Base-by-base conservation (phyloP, 1,139 yeast species). In the Wickerhamiella infanticola region DNA sequence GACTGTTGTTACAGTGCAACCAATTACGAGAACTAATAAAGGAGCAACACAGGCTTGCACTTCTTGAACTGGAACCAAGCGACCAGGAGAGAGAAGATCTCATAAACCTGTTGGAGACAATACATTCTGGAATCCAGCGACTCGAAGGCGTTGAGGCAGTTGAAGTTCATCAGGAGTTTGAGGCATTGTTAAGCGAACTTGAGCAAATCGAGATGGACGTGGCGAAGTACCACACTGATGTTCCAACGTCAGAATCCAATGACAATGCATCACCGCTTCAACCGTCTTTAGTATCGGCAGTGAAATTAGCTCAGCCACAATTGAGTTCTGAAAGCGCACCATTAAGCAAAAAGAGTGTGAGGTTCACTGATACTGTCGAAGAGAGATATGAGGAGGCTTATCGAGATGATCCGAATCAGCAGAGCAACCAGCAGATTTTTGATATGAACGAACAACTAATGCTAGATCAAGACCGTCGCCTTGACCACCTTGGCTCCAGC, bases 371-470 rank as follows among this genome's bases (percentile, higher is more conserved):
- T 18, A 58, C 55, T 26, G 50, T 39, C n/a, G 47, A 42, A 40
- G 44, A 47, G 41, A 57, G 47, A 51, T 52, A 46, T 35, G 57
- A 51, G 25, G 61, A 63, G 45, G 58, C 61, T 54, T 75, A 71
- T 50, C 62, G 60, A 40, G 79, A 74, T 48, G 64, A 64, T 39
- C 68, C 66, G 2, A 62, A 57, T 3, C 58, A 53, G 42, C 51
- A 24, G 42, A 45, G 54, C n/a, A 57, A 58, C 38, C 42, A 53
- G 24, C 54, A 49, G 48, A 55, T 81, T 43, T 78, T 77, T 59
- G 77, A 77, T 11, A 75, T 72, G 52, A 88, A 84, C 57, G 83
- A 81, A 55, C 85, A 70, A 9, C 40, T 53, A 27, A 50, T 60
- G 52, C 54, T 49, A 42, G 67, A 68, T 40, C 95, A 84, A 57